These are phyloP conservation scores for Melampsora americana DNA, from an alignment of 1,284 basidiomycete species.

Conservation along the genomic window DNA sequence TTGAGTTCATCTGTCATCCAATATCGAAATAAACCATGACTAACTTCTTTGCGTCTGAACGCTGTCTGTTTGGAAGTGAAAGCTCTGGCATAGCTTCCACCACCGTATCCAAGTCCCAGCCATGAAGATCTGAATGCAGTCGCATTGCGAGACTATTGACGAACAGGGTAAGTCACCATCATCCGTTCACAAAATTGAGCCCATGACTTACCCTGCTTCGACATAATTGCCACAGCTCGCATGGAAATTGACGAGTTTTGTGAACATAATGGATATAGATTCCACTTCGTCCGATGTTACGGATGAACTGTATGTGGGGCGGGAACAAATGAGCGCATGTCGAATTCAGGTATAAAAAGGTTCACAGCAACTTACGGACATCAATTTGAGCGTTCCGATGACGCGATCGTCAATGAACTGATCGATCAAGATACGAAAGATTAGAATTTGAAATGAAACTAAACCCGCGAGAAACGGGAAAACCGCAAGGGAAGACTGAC, in stretches of 20 bases:
- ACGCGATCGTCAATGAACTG: conserved; percentile 84
- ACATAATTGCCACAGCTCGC: conserved; percentile 38
- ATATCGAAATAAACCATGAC: conserved; percentile 3
- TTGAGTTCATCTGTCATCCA: not conserved
- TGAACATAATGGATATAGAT: conserved; percentile 70
- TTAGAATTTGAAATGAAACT: not conserved
- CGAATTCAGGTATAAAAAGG: conserved; percentile 54
- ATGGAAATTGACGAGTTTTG: conserved; percentile 79
- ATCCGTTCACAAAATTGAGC: not conserved
- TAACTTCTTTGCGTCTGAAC: conserved; percentile 82
- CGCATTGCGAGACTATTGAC: conserved; percentile 45
- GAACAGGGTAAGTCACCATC: conserved; percentile 21
- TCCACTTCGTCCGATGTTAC: conserved; percentile 42
- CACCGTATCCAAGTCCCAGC: conserved; percentile 69
- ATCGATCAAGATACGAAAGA: not conserved
- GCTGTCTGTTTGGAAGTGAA: conserved; percentile 85
- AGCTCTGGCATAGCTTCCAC: conserved; percentile 61
- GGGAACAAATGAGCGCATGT: conserved; percentile 31
- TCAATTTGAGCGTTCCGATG: conserved; percentile 82
- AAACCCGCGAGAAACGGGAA: not conserved
- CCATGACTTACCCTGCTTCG: conserved; percentile 32
- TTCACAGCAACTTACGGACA: conserved; percentile 69
- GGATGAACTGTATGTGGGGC: conserved; percentile 37
- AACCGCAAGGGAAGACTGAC: conserved; percentile 44
- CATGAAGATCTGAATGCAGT: conserved; percentile 86